Evolutionary conservation across 495 filamentous ascomycete genomes (phyloP).

Genomic region (Terfezia claveryi): DNA sequence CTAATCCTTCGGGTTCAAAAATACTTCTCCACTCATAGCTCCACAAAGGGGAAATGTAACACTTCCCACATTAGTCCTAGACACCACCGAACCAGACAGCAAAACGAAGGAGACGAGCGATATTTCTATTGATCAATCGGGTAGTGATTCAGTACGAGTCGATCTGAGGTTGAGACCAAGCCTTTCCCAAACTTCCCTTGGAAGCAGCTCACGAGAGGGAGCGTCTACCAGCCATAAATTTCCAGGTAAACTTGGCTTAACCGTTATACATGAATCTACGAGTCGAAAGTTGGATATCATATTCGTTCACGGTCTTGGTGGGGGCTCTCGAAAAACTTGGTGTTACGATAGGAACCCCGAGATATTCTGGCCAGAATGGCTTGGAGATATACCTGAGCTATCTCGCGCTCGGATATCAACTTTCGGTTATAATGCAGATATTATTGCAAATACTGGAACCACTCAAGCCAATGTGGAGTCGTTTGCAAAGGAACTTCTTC

Average conservation of each 20-base stretch:
- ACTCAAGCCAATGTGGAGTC: background rate
- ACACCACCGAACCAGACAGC: too few species aligned
- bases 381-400: constrained; percentile 19
- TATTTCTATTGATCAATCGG: too few species aligned
- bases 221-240: background rate
- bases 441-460: constrained; percentile 1
- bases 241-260: constrained; percentile 1
- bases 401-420: constrained; percentile 20
- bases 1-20: too few species aligned
- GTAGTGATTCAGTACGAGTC: too few species aligned
- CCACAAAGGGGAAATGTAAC: too few species aligned
- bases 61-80: too few species aligned
- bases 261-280: background rate
- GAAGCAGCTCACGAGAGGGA: too few species aligned
- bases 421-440: constrained; percentile 24
- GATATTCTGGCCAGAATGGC: constrained; percentile 24
- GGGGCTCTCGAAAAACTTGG: constrained; percentile 21
- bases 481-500: constrained; percentile 6
- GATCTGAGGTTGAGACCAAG: too few species aligned
- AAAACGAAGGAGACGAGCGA: too few species aligned
- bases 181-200: too few species aligned
- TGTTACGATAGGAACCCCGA: constrained; percentile 11
- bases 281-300: constrained; percentile 15
- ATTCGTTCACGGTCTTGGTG: constrained; percentile 23
- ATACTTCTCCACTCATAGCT: too few species aligned